Conservation (phyloP, 2,329 filamentous ascomycete genomes). For the Acephala macrosclerotiorum region DNA sequence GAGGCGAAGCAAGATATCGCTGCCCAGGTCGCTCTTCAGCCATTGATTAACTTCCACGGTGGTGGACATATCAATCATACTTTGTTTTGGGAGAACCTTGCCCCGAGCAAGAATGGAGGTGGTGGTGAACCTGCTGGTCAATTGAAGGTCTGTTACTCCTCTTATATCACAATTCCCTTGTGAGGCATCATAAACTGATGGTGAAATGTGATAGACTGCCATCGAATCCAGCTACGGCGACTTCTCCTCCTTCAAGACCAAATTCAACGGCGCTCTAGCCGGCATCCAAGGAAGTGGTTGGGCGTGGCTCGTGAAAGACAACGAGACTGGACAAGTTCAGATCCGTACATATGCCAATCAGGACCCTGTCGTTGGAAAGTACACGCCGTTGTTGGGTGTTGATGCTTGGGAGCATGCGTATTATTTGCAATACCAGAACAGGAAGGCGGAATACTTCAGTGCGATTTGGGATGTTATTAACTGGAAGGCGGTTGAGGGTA, state of each 20-base stretch:
- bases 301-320: conserved; percentile 64
- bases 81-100: conserved; percentile 75
- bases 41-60: conserved; percentile 71
- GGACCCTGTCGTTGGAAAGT: conserved; percentile 86
- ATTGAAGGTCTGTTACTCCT: conserved; percentile 46
- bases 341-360: conserved; percentile 83
- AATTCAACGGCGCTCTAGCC: conserved; percentile 65
- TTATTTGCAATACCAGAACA: conserved; percentile 85
- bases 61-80: conserved; percentile 73
- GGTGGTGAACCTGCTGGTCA: conserved; percentile 62
- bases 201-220: conserved; percentile 36
- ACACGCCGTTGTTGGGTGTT: conserved; percentile 83
- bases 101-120: conserved; percentile 70
- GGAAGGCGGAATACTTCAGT: conserved; percentile 77
- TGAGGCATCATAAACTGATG: conserved; percentile 2
- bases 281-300: conserved; percentile 68
- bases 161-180: not conserved
- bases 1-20: conserved; percentile 59
- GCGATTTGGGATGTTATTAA: conserved; percentile 83
- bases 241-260: conserved; percentile 61
- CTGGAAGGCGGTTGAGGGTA: conserved; percentile 87
- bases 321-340: conserved; percentile 59
- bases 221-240: conserved; percentile 54
- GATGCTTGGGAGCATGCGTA: conserved; percentile 98
- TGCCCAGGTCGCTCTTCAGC: conserved; percentile 60